Conservation (phyloP, 306 rosid genomes). For the Nissolia schottii region DNA sequence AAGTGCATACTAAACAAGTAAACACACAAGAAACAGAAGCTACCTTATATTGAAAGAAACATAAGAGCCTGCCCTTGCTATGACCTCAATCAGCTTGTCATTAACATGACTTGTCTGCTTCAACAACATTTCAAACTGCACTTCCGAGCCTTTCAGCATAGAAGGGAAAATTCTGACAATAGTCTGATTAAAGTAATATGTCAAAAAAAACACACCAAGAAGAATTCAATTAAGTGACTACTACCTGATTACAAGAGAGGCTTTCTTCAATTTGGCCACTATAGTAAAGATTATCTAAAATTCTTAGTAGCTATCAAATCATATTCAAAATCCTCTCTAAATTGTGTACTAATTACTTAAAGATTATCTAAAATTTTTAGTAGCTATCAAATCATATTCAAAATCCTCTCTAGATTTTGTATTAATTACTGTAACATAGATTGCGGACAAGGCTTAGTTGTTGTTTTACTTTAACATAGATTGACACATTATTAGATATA, state of each 20-base stretch:
- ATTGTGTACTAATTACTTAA: too few relatives aligned
- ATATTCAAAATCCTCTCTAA: background rate
- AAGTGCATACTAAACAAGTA: background rate
- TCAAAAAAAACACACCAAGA: conserved; percentile 10
- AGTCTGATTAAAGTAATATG: conserved; percentile 45
- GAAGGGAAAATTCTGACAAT: conserved; percentile 64
- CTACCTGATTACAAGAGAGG: background rate
- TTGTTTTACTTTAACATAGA: too few relatives aligned
- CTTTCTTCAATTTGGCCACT: conserved; percentile 1
- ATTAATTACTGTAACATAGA: background rate
- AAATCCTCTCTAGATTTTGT: background rate
- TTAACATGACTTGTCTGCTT: conserved; percentile 41
- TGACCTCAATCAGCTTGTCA: conserved; percentile 67
- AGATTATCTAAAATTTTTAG: background rate
- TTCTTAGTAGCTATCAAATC: background rate
- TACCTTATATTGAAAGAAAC: conserved; percentile 66
- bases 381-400: background rate
- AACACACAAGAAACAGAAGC: conserved; percentile 15
- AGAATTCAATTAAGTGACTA: background rate
- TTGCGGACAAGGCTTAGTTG: too few relatives aligned
- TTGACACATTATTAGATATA: background rate
- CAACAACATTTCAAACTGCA: conserved; percentile 57
- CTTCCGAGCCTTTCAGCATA: conserved; percentile 68
- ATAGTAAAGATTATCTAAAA: background rate
- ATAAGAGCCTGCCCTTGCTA: conserved; percentile 61